Conservation (phyloP, 2,329 filamentous ascomycete species). For the Escovopsis sp. region DNA sequence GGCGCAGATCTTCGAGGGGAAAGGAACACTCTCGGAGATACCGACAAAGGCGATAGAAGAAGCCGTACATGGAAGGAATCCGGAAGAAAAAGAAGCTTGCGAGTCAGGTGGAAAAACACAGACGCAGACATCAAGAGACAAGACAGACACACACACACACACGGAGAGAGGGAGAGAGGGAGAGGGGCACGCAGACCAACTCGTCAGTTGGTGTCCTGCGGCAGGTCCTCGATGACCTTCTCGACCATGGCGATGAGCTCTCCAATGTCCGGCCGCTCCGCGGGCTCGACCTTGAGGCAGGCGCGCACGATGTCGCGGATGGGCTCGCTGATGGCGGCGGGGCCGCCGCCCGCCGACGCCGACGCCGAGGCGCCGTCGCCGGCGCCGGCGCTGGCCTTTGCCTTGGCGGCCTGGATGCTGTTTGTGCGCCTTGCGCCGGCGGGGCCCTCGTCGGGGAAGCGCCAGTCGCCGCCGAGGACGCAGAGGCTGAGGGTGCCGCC, state of each 20-base stretch:
- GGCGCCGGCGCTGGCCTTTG: conserved; percentile 11
- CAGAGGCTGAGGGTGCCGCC: conserved; percentile 87
- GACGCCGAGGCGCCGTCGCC: conserved; percentile 9
- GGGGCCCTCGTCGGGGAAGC: conserved; percentile 78
- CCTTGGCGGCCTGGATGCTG: conserved; percentile 21
- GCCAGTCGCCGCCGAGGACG: conserved; percentile 86
- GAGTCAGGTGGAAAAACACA: no score
- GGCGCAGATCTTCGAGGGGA: no score
- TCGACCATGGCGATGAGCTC: conserved; percentile 72
- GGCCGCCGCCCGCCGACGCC: conserved; percentile 5
- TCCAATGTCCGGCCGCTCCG: conserved; percentile 74
- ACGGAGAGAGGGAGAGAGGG: background rate
- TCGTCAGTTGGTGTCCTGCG: conserved; percentile 19
- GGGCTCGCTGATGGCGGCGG: conserved; percentile 55
- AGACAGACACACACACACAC: no score
- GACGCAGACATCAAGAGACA: background rate
- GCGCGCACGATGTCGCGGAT: conserved; percentile 78
- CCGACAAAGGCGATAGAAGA: no score
- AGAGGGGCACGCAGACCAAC: background rate
- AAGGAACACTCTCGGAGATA: no score
- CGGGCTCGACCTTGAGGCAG: conserved; percentile 76
- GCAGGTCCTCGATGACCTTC: conserved; percentile 50
- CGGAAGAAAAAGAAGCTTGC: no score
- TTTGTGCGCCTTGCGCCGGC: conserved; percentile 35
- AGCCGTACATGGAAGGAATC: no score